phyloP scores from a whole-genome alignment of 768 basidiomycete genomes.

The Phanerodontia chrysosporium region DNA sequence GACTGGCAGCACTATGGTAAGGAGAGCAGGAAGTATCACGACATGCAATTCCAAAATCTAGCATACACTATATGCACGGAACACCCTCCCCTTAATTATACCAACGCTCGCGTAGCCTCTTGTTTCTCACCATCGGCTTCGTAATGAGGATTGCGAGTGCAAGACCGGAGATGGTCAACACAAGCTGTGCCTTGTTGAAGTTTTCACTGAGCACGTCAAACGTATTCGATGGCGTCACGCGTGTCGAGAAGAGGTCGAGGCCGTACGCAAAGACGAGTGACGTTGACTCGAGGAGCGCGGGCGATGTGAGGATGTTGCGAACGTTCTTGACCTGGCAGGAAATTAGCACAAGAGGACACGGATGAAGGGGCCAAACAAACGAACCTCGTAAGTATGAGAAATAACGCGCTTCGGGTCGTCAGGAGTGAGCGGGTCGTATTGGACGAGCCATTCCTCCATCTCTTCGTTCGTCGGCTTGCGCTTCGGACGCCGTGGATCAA shows the following conservation, averaged over 20 bases:
- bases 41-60: not conserved
- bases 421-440: constrained; percentile 77
- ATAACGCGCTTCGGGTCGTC: constrained; percentile 60
- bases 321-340: constrained; percentile 61
- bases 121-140: constrained; percentile 75
- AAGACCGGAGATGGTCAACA: constrained; percentile 74
- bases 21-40: not conserved
- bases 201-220: constrained; percentile 90
- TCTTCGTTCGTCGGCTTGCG: constrained; percentile 73
- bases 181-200: constrained; percentile 91
- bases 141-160: constrained; percentile 73
- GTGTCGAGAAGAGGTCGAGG: constrained; percentile 84
- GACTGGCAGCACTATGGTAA: too few relatives aligned
- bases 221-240: constrained; percentile 80
- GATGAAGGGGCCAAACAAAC: constrained; percentile 10
- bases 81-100: constrained; percentile 39
- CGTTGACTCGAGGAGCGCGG: constrained; percentile 87
- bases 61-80: not conserved
- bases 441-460: constrained; percentile 78
- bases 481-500: constrained; percentile 84
- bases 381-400: constrained; percentile 53
- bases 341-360: not conserved
- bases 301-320: constrained; percentile 68
- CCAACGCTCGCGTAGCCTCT: constrained; percentile 68
- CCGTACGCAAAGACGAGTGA: constrained; percentile 85